These are phyloP conservation scores for Globisporangium nunn DNA, from an alignment of 352 stramenopile genomes.

Conservation along the genomic window DNA sequence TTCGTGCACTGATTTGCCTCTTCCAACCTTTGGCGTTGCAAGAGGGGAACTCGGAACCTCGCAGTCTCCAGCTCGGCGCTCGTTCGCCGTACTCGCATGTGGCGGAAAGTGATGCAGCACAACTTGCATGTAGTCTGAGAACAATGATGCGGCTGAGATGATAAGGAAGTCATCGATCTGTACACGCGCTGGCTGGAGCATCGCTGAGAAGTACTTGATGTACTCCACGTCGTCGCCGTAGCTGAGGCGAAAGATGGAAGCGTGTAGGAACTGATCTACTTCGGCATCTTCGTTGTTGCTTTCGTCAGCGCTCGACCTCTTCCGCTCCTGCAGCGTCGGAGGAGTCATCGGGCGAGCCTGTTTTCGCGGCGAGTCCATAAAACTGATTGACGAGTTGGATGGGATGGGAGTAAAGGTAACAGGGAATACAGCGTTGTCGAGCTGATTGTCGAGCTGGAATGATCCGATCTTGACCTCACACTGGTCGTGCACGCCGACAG, in stretches of 20 bases:
- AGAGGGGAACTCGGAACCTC: neutral
- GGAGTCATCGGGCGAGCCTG: conserved; percentile 8
- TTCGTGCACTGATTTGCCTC: neutral
- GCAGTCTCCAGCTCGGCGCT: neutral
- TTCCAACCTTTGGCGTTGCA: neutral
- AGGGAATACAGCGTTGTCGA: conserved; percentile 65
- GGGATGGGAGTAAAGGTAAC: conserved; percentile 75
- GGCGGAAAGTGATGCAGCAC: conserved; percentile 29
- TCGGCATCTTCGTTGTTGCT: conserved; percentile 11
- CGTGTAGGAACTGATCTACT: conserved; percentile 53
- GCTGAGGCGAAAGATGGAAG: conserved; percentile 69
- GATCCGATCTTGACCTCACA: conserved; percentile 78
- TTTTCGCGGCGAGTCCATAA: conserved; percentile 17
- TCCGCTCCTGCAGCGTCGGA: conserved; percentile 9
- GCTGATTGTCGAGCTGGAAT: conserved; percentile 83
- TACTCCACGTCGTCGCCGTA: conserved; percentile 84
- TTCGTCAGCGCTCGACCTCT: conserved; percentile 9
- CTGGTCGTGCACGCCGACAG: conserved; percentile 67
- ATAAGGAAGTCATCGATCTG: conserved; percentile 64
- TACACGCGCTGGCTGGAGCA: conserved; percentile 63
- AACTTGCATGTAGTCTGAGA: conserved; percentile 36
- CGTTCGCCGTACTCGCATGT: neutral
- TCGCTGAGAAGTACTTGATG: conserved; percentile 81
- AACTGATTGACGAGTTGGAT: conserved; percentile 20
- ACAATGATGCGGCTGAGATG: conserved; percentile 32